These are phyloP conservation scores for Aspergillus tanneri DNA, from an alignment of 2,329 filamentous ascomycete genomes.

Conservation along the genomic window DNA sequence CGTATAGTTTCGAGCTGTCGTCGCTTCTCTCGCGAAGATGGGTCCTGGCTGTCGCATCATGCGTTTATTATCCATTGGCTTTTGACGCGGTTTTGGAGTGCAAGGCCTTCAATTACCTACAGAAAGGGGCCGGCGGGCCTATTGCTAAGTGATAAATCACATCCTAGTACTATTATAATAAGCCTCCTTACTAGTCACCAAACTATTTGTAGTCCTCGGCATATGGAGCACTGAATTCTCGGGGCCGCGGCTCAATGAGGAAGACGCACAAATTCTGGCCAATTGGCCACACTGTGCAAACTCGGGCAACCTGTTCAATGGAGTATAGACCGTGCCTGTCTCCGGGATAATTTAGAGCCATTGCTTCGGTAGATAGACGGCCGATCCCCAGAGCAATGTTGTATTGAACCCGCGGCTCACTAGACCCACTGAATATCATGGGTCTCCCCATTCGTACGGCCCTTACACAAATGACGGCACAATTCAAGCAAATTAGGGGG, in stretches of 20 bases:
- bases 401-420: not conserved
- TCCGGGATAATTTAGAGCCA: too few relatives aligned
- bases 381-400: not conserved
- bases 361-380: too few relatives aligned
- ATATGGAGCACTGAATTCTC: not conserved
- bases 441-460: not conserved
- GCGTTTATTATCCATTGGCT: conserved; percentile 1
- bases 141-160: not conserved
- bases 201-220: too few relatives aligned
- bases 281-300: too few relatives aligned
- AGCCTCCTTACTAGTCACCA: not conserved
- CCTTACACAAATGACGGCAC: not conserved
- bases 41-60: not conserved
- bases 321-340: not conserved
- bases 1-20: conserved; percentile 1
- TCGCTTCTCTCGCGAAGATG: too few relatives aligned
- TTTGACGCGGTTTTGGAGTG: too few relatives aligned
- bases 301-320: not conserved
- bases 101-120: too few relatives aligned
- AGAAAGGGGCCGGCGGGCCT: too few relatives aligned
- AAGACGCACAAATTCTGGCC: too few relatives aligned
- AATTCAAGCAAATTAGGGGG: not conserved
- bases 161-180: conserved; percentile 1
- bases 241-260: not conserved
- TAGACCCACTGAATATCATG: not conserved